Evolutionary conservation across 2,329 filamentous ascomycete species (phyloP).

Genomic region (Fusarium sp.): DNA sequence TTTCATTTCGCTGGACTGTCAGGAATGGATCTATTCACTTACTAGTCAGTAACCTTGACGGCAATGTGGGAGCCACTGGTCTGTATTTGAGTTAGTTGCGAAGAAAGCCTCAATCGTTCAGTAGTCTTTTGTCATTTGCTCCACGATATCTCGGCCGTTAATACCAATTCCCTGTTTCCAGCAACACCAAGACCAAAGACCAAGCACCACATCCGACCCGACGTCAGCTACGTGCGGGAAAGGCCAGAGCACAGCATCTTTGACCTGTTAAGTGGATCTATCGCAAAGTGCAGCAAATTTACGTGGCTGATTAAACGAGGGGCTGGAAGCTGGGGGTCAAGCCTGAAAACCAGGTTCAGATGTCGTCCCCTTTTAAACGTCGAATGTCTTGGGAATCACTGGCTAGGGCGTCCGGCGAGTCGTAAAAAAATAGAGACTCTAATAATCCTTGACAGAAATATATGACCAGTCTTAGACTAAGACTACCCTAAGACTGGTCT

Average conservation of each 20-base stretch:
- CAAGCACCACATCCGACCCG: conserved; percentile 39
- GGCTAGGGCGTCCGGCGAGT: background rate
- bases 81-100: conserved; percentile 11
- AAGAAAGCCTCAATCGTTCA: conserved; percentile 23
- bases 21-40: conserved; percentile 31
- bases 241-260: conserved; percentile 29
- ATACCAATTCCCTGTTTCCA: conserved; percentile 40
- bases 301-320: conserved; percentile 48
- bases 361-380: conserved; percentile 25
- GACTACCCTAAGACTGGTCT: too few species aligned
- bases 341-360: conserved; percentile 20
- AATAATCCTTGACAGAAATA: too few species aligned
- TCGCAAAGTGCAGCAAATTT: conserved; percentile 43
- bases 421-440: too few species aligned
- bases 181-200: conserved; percentile 34
- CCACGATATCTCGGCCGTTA: conserved; percentile 34
- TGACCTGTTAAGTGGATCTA: conserved; percentile 30
- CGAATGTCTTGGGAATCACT: conserved; percentile 20
- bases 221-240: conserved; percentile 22
- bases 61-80: conserved; percentile 17
- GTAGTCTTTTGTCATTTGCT: conserved; percentile 17
- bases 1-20: conserved; percentile 35
- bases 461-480: too few species aligned
- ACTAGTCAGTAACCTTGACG: conserved; percentile 31
- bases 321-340: conserved; percentile 42